Conservation (phyloP, 2,329 filamentous ascomycete genomes). For the Macrophomina pseudophaseolina region DNA sequence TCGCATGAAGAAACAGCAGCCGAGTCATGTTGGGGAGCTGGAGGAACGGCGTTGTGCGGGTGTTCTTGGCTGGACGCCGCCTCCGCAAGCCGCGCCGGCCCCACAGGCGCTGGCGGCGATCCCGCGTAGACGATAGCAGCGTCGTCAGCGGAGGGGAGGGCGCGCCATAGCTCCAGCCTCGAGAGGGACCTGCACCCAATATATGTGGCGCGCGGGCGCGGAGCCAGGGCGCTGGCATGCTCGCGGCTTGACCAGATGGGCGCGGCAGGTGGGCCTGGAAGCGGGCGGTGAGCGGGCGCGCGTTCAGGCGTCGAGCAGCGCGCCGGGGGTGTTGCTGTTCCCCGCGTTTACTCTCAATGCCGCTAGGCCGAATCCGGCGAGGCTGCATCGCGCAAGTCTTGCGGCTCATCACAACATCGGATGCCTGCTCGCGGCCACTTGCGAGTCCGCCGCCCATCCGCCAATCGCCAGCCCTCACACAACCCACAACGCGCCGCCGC, state of each 20-base stretch:
- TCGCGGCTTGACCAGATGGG: background rate
- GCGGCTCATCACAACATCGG: slow-evolving; percentile 14
- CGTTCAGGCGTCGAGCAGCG: background rate
- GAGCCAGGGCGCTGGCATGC: slow-evolving; percentile 6
- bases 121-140: background rate
- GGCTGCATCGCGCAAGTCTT: slow-evolving; percentile 5
- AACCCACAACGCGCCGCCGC: background rate
- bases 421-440: background rate
- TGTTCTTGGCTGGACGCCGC: background rate
- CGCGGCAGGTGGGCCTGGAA: background rate
- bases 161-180: background rate
- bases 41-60: background rate
- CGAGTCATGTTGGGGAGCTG: background rate
- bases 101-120: slow-evolving; percentile 4
- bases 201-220: background rate
- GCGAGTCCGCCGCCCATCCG: background rate
- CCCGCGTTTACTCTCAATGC: background rate
- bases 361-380: background rate
- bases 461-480: background rate
- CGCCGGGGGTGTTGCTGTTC: background rate
- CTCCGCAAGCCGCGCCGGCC: slow-evolving; percentile 4
- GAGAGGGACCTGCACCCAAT: background rate
- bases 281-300: slow-evolving; percentile 10
- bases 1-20: background rate
- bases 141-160: slow-evolving; percentile 15